Base-by-base conservation (phyloP, 2,329 filamentous ascomycete genomes). In the Clathrospora elynae region DNA sequence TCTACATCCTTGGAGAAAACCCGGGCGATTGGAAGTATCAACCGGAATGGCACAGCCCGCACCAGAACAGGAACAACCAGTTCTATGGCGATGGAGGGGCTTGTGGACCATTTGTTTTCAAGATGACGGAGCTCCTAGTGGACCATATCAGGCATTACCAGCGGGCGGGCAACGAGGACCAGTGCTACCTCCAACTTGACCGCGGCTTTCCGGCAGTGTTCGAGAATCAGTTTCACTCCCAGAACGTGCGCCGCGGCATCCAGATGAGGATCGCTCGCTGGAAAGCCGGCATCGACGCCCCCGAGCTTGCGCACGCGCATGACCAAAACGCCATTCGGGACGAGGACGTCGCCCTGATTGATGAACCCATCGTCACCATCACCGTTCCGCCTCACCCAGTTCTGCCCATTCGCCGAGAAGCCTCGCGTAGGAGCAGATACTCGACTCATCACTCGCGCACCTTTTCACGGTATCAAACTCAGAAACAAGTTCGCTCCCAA, bases 71-170 rank as follows among this genome's bases (percentile, higher is more conserved):
- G 2, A 2, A 58, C 33, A 64, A 64, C 29, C 10, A 11, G n/a
- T 46, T 20, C 39, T 9, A 10, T 0, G 5, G n/a, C 0, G 57
- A 63, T 29, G 9, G 5, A 3, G 59, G 57, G 7, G 30, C 59
- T 3, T 61, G 59, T 23, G 57, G 56, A 3, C 56, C 57, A 3
- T 58, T 59, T 19, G 50, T 61, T 4, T 48, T 42, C 17, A 42
- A 40, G 13, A 57, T 62, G 51, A 38, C 46, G 6, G 17, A 49
- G 4, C 8, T 38, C 1, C 8, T 45, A 16, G 34, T 49, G 7
- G 9, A 13, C 0, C 4, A 14, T 4, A 51, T 55, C 29, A 41
- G 19, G 17, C 3, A 3, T 3, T 8, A 3, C 16, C 40, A 46
- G 16, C n/a, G 16, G 10, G 3, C 4, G 14, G 42, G 39, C 12